Percentiles rank a stretch among this genome's conserved stretches.
Conservation (phyloP, 1,284 basidiomycete species). For the Cryptococcus sp. region DNA sequence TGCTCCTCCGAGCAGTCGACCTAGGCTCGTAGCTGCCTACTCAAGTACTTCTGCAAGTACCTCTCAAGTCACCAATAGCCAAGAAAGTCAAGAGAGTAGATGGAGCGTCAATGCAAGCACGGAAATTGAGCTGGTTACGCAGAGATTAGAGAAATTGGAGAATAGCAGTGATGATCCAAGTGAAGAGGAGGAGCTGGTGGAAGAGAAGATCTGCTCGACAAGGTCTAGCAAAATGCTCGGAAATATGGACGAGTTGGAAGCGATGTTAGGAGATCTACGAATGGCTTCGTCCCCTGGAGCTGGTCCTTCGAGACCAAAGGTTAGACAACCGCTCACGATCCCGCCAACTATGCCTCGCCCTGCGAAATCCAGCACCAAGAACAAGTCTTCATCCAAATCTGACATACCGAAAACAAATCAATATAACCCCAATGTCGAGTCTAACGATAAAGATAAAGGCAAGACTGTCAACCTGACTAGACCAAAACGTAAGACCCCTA, state of each 20-base stretch:
- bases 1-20: constrained; percentile 12
- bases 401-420: neutral
- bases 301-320: neutral
- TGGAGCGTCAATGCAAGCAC: neutral
- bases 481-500: neutral
- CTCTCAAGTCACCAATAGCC: neutral
- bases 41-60: constrained; percentile 6
- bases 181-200: neutral
- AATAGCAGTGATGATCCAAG: neutral
- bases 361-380: neutral
- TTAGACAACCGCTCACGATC: neutral
- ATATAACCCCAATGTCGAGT: neutral
- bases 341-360: neutral
- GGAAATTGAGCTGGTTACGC: constrained; percentile 3
- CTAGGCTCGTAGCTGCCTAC: constrained; percentile 23
- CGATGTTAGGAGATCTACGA: neutral
- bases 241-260: neutral
- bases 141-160: neutral
- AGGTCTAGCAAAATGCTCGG: neutral
- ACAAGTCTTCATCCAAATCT: neutral
- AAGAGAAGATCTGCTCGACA: neutral
- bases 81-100: neutral
- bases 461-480: too few species aligned
- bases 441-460: too few species aligned
- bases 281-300: neutral